A percentile compares a stretch with the other conserved stretches of the same genome.
These are phyloP conservation scores for Tausonia pullulans DNA, from an alignment of 1,284 basidiomycete genomes.

Conservation along the genomic window DNA sequence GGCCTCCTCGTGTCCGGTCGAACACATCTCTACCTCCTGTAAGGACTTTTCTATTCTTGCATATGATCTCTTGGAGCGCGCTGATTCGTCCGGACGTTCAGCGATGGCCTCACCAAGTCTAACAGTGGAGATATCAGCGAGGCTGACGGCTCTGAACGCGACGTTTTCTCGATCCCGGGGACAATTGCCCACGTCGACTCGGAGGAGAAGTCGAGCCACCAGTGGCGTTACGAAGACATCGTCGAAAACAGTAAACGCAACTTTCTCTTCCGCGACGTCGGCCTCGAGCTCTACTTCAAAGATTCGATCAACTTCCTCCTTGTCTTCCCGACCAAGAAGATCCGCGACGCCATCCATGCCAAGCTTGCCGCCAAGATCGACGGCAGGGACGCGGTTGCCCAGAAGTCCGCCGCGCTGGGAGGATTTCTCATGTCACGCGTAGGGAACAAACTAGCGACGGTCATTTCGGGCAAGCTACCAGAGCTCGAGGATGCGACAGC, in stretches of 20 bases:
- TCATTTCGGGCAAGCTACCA: constrained; percentile 30
- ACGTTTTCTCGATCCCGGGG: constrained; percentile 71
- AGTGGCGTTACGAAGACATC: constrained; percentile 73
- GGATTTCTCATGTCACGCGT: constrained; percentile 35
- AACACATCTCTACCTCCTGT: constrained; percentile 12
- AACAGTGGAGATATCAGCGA: constrained; percentile 80
- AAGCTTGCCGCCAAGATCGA: constrained; percentile 40
- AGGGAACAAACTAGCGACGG: constrained; percentile 22
- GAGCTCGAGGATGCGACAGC: constrained; percentile 37
- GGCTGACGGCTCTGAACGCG: constrained; percentile 70
- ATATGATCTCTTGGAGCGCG: too few relatives aligned
- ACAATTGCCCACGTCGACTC: constrained; percentile 66
- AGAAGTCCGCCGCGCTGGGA: constrained; percentile 29
- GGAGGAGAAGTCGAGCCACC: constrained; percentile 56
- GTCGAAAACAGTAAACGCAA: constrained; percentile 65
- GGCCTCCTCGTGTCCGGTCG: constrained; percentile 16
- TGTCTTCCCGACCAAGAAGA: constrained; percentile 60
- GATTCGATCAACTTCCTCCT: constrained; percentile 72
- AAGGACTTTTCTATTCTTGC: neutral
- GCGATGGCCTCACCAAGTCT: constrained; percentile 84
- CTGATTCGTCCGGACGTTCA: constrained; percentile 33
- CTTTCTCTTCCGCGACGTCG: constrained; percentile 81
- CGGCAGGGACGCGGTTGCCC: constrained; percentile 25
- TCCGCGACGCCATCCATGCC: constrained; percentile 52
- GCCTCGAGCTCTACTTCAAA: constrained; percentile 79